These are phyloP conservation scores for Hymenochaete sp. DNA, from an alignment of 1,284 basidiomycete genomes.

Conservation along the genomic window DNA sequence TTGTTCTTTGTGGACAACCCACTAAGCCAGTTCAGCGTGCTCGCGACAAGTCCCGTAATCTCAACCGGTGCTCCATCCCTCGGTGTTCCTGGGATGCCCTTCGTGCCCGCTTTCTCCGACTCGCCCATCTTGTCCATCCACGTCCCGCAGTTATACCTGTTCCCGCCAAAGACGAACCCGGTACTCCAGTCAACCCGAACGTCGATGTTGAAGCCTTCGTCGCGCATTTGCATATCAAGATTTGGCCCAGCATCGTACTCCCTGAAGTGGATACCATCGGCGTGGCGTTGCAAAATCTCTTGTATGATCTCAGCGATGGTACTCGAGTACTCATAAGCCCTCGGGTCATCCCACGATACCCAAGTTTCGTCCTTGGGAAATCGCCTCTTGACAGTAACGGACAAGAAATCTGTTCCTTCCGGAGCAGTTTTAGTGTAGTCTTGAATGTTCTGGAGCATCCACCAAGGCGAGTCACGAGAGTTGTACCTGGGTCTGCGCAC, in stretches of 20 bases:
- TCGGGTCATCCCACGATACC: constrained; percentile 85
- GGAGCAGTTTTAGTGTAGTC: constrained; percentile 85
- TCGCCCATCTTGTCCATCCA: constrained; percentile 99
- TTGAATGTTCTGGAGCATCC: constrained; percentile 98
- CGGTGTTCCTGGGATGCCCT: constrained; percentile 90
- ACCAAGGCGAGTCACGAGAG: constrained; percentile 91
- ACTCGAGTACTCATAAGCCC: constrained; percentile 73
- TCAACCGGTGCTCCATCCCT: constrained; percentile 94
- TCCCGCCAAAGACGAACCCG: constrained; percentile 87
- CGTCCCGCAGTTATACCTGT: constrained; percentile 75
- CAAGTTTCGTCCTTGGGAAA: constrained; percentile 93
- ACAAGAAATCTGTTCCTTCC: constrained; percentile 74
- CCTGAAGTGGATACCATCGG: constrained; percentile 85
- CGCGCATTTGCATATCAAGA: constrained; percentile 92
- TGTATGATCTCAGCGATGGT: constrained; percentile 91
- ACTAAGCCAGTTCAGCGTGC: constrained; percentile 84
- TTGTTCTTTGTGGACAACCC: constrained; percentile 54
- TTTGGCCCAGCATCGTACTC: constrained; percentile 96
- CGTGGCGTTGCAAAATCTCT: constrained; percentile 93
- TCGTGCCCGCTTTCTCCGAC: constrained; percentile 83
- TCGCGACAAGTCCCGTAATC: constrained; percentile 90
- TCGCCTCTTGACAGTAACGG: constrained; percentile 77
- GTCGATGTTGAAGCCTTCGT: constrained; percentile 90
- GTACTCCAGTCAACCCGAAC: constrained; percentile 93
- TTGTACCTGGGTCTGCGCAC: constrained; percentile 82